phyloP scores from a whole-genome alignment of 148 eudicot genomes.

The Rhododendron williamsianum region DNA sequence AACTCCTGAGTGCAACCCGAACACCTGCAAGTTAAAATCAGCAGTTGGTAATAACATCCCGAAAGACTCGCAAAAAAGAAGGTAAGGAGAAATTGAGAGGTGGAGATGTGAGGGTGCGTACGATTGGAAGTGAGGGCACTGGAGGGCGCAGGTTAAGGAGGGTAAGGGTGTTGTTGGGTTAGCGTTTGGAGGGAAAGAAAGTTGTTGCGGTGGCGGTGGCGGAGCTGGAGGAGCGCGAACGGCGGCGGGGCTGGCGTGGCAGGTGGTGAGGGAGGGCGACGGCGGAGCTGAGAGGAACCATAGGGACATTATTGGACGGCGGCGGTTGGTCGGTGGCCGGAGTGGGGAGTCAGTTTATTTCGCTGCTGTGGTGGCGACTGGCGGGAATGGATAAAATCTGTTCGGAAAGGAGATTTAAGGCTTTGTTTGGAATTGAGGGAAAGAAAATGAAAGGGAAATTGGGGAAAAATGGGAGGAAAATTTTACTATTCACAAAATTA shows the following conservation, averaged over 20 bases:
- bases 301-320: conserved; percentile 15
- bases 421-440: not conserved
- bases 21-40: conserved; percentile 42
- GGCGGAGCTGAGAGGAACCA: conserved; percentile 25
- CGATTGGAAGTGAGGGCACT: conserved; percentile 85
- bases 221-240: conserved; percentile 19
- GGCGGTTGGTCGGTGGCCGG: too few species aligned
- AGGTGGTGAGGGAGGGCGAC: conserved; percentile 13
- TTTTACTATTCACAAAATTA: too few species aligned
- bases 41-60: not conserved
- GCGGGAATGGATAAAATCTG: conserved; percentile 21
- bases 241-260: conserved; percentile 26
- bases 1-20: conserved; percentile 86
- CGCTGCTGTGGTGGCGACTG: not conserved
- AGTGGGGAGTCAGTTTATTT: not conserved
- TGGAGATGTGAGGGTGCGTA: conserved; percentile 19
- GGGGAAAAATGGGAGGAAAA: too few species aligned
- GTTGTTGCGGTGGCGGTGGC: conserved; percentile 18
- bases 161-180: conserved; percentile 30
- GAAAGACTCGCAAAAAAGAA: not conserved
- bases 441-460: too few species aligned
- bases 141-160: conserved; percentile 72
- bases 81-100: not conserved
- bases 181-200: conserved; percentile 29
- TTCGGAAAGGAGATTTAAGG: too few species aligned